phyloP scores from a whole-genome alignment of 345 rosid species.

The Citropsis articulata region DNA sequence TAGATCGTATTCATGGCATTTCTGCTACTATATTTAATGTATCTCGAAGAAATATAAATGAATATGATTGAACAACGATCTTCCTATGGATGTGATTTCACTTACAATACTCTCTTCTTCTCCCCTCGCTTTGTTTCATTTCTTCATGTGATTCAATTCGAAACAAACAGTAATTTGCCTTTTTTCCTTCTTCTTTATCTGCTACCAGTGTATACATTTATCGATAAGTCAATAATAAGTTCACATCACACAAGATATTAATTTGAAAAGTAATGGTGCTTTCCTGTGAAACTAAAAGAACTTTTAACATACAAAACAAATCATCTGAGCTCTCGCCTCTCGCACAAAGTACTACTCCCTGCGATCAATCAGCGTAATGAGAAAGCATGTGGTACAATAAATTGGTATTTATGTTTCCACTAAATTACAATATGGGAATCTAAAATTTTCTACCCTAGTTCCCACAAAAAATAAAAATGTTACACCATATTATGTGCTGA shows the following conservation, averaged over 20 bases:
- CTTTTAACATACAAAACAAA: not conserved
- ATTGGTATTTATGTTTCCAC: not conserved
- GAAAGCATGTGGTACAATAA: slow-evolving; percentile 11
- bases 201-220: too few relatives aligned
- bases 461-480: slow-evolving; percentile 14
- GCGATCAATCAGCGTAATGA: not conserved
- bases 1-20: not conserved
- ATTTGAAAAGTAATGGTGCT: too few relatives aligned
- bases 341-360: not conserved
- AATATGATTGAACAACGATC: not conserved
- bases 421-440: slow-evolving; percentile 26
- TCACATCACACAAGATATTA: too few relatives aligned
- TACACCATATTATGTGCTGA: slow-evolving; percentile 10
- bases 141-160: too few relatives aligned
- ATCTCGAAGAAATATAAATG: not conserved
- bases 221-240: too few relatives aligned
- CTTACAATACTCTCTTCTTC: too few relatives aligned
- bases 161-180: too few relatives aligned
- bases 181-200: too few relatives aligned
- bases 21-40: not conserved
- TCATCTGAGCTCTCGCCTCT: not conserved
- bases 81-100: not conserved
- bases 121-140: too few relatives aligned
- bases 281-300: too few relatives aligned
- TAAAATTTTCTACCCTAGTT: slow-evolving; percentile 13